Conservation (phyloP, 306 rosid species). For the Dicorynia guianensis region DNA sequence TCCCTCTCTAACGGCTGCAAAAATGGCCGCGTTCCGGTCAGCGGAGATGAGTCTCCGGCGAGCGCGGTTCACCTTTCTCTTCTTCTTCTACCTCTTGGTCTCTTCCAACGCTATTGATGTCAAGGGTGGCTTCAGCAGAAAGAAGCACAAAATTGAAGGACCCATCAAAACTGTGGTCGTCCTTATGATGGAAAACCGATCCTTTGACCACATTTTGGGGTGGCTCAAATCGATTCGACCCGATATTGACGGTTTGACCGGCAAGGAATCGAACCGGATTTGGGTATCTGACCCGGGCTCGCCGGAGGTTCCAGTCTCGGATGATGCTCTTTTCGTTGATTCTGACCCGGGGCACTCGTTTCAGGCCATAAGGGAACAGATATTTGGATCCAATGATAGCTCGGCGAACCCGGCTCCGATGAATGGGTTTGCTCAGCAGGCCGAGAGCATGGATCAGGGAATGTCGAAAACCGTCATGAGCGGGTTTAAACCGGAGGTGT, state of each 20-base stretch:
- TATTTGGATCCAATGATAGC: slow-evolving; percentile 76
- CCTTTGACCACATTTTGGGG: slow-evolving; percentile 89
- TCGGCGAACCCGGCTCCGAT: slow-evolving; percentile 59
- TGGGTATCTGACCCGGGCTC: slow-evolving; percentile 48
- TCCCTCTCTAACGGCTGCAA: neutral
- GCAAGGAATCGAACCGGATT: slow-evolving; percentile 74
- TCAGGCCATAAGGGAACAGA: slow-evolving; percentile 87
- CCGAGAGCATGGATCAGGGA: slow-evolving; percentile 46
- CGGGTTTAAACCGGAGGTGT: slow-evolving; percentile 72
- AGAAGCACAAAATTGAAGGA: slow-evolving; percentile 61
- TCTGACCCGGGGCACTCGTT: slow-evolving; percentile 90
- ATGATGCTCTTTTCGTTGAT: slow-evolving; percentile 73
- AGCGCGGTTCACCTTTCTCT: slow-evolving; percentile 11
- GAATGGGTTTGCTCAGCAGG: slow-evolving; percentile 95
- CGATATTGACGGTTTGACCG: slow-evolving; percentile 77
- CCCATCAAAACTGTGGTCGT: slow-evolving; percentile 86
- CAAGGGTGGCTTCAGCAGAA: slow-evolving; percentile 20
- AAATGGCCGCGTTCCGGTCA: slow-evolving; percentile 15
- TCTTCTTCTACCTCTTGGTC: slow-evolving; percentile 54
- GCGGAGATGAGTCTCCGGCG: slow-evolving; percentile 72
- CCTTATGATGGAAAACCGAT: slow-evolving; percentile 90
- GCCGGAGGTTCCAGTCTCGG: slow-evolving; percentile 53
- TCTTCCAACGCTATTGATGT: slow-evolving; percentile 42
- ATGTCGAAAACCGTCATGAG: slow-evolving; percentile 77
- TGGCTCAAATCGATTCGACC: slow-evolving; percentile 84